These are phyloP conservation scores for Solidago caesia DNA, from an alignment of 129 eudicot species.

Conservation along the genomic window DNA sequence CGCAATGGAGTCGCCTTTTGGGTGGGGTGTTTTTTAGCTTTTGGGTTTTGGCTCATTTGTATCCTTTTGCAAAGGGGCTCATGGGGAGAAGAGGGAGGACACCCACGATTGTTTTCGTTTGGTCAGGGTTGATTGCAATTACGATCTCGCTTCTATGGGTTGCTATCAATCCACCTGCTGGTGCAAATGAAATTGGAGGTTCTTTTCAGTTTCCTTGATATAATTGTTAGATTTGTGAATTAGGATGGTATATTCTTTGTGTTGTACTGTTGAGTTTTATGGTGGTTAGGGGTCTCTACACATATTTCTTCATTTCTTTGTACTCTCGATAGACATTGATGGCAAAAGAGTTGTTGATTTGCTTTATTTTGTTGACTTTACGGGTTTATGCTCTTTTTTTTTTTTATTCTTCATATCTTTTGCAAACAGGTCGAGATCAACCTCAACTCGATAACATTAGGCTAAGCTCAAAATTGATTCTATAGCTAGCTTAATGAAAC, in stretches of 20 bases:
- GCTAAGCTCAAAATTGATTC: neutral
- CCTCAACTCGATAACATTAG: neutral
- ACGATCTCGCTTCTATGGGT: slow-evolving; percentile 68
- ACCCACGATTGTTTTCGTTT: slow-evolving; percentile 64
- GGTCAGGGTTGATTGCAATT: slow-evolving; percentile 66
- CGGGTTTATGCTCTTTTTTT: neutral
- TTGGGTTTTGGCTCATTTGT: slow-evolving; percentile 69
- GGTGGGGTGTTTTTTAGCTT: slow-evolving; percentile 72
- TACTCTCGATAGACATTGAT: slow-evolving; percentile 7
- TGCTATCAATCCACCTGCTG: slow-evolving; percentile 56
- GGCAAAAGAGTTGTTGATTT: slow-evolving; percentile 17
- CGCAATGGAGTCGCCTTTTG: slow-evolving; percentile 62
- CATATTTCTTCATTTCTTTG: slow-evolving; percentile 16
- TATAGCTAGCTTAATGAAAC: no score
- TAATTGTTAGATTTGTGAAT: slow-evolving; percentile 29
- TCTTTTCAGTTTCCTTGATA: slow-evolving; percentile 62
- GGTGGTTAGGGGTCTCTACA: slow-evolving; percentile 13
- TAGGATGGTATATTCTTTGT: slow-evolving; percentile 28
- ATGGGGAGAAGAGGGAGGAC: slow-evolving; percentile 78
- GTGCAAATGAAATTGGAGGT: slow-evolving; percentile 47
- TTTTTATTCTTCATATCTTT: neutral
- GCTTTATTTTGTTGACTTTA: neutral
- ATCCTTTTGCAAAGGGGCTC: slow-evolving; percentile 62
- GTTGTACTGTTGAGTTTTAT: slow-evolving; percentile 10
- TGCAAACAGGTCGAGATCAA: neutral